A percentile compares a stretch with the other conserved stretches of the same genome.
phyloP scores from a whole-genome alignment of 2,329 filamentous ascomycete species.

The Triangularia verruculosa region DNA sequence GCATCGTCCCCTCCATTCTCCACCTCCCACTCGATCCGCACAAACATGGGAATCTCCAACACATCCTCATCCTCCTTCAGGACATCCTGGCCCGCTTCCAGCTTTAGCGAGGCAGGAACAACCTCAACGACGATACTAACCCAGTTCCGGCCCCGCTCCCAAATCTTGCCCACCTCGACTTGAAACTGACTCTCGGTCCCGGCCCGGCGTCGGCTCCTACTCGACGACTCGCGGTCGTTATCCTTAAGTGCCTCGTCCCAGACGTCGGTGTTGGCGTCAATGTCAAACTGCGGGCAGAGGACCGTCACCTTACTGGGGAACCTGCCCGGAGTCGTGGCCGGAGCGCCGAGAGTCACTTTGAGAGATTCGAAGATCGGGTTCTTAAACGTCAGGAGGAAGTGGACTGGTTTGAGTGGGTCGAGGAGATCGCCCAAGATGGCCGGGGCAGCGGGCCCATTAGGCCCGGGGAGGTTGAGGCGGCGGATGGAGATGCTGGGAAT shows the following conservation, averaged over 20 bases:
- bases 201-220: background rate
- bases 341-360: slow-evolving; percentile 82
- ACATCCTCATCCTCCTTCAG: slow-evolving; percentile 59
- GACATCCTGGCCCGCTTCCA: slow-evolving; percentile 41
- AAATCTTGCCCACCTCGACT: slow-evolving; percentile 90
- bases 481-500: slow-evolving; percentile 78
- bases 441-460: slow-evolving; percentile 16
- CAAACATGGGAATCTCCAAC: slow-evolving; percentile 90
- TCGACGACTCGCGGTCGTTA: slow-evolving; percentile 26
- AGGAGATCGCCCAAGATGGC: slow-evolving; percentile 27
- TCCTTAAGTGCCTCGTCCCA: slow-evolving; percentile 84
- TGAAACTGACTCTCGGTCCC: slow-evolving; percentile 48
- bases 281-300: slow-evolving; percentile 88
- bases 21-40: slow-evolving; percentile 85
- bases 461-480: slow-evolving; percentile 46
- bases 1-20: slow-evolving; percentile 63
- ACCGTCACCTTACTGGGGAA: slow-evolving; percentile 82
- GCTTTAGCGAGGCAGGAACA: slow-evolving; percentile 58
- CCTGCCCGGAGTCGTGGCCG: slow-evolving; percentile 71
- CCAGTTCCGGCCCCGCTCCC: slow-evolving; percentile 91
- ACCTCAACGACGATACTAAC: slow-evolving; percentile 92
- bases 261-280: slow-evolving; percentile 84
- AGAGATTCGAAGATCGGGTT: slow-evolving; percentile 94
- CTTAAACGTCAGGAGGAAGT: slow-evolving; percentile 85
- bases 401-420: slow-evolving; percentile 60